These are phyloP conservation scores for Meripilus lineatus DNA, from an alignment of 1,284 basidiomycete species.

Conservation along the genomic window DNA sequence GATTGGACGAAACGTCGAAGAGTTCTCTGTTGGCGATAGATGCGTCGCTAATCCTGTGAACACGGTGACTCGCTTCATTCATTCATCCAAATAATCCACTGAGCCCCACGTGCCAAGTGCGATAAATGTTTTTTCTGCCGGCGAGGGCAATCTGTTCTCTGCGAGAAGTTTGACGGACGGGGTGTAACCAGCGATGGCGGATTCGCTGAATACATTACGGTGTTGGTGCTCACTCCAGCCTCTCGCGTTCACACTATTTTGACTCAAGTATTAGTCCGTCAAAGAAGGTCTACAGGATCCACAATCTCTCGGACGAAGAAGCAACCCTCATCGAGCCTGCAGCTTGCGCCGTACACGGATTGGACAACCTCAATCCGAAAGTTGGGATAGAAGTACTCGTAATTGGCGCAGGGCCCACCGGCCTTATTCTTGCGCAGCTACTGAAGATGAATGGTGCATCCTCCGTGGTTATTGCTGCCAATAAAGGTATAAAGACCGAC, in stretches of 20 bases:
- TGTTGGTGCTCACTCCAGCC: conserved; percentile 41
- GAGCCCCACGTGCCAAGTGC: conserved; percentile 44
- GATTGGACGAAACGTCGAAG: conserved; percentile 67
- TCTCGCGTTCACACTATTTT: neutral
- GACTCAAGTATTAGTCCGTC: conserved; percentile 21
- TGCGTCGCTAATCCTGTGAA: conserved; percentile 72
- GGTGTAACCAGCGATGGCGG: conserved; percentile 78
- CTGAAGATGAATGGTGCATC: conserved; percentile 75
- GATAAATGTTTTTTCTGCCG: conserved; percentile 81
- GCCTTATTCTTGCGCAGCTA: conserved; percentile 56
- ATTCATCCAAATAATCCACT: neutral
- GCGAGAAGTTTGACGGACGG: conserved; percentile 74
- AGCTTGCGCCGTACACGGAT: conserved; percentile 59
- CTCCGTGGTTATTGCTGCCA: conserved; percentile 74
- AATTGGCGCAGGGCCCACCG: conserved; percentile 48
- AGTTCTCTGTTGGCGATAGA: conserved; percentile 69
- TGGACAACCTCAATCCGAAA: conserved; percentile 52
- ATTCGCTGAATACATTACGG: conserved; percentile 83
- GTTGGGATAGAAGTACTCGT: conserved; percentile 53
- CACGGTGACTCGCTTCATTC: conserved; percentile 37
- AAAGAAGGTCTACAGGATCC: conserved; percentile 72
- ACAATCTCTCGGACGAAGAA: conserved; percentile 57
- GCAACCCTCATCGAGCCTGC: conserved; percentile 58
- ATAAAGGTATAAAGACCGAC: conserved; percentile 83
- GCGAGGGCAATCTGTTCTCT: conserved; percentile 66